These are phyloP conservation scores for Hypoxylon crocopeplum DNA, from an alignment of 495 filamentous ascomycete genomes.

Conservation along the genomic window DNA sequence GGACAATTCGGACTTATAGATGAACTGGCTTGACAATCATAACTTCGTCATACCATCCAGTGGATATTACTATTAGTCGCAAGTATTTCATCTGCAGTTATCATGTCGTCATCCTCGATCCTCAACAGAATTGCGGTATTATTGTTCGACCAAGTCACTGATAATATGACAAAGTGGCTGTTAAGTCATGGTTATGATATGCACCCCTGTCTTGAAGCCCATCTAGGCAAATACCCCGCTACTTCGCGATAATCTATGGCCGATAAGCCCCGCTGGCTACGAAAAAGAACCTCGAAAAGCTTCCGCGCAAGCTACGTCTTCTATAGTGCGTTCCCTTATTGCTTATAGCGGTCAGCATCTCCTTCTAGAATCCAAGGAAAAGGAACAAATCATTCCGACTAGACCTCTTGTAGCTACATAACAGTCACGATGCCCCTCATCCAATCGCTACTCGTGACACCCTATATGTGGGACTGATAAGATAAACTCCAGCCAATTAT, in stretches of 20 bases:
- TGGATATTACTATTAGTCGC: background rate
- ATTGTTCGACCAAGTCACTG: too few relatives aligned
- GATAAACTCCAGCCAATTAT: constrained; percentile 25
- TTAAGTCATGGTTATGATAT: background rate
- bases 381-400: constrained; percentile 2
- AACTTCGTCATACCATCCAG: background rate
- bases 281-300: background rate
- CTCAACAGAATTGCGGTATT: constrained; percentile 31
- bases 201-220: constrained; percentile 17
- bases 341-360: constrained; percentile 6
- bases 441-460: constrained; percentile 16
- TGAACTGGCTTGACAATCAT: background rate
- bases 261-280: constrained; percentile 28
- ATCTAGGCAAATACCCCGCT: constrained; percentile 26
- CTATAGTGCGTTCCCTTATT: background rate
- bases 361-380: background rate
- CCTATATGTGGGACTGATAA: constrained; percentile 9
- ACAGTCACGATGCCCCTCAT: constrained; percentile 13
- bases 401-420: constrained; percentile 1
- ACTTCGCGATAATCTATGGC: constrained; percentile 12
- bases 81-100: background rate
- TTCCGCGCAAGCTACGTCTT: constrained; percentile 2
- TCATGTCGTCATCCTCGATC: constrained; percentile 18
- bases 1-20: background rate
- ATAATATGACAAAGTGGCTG: background rate